Percentiles rank a stretch among this genome's conserved stretches.
Conservation (phyloP, 2,329 filamentous ascomycete species). For the Helminthosporium solani region DNA sequence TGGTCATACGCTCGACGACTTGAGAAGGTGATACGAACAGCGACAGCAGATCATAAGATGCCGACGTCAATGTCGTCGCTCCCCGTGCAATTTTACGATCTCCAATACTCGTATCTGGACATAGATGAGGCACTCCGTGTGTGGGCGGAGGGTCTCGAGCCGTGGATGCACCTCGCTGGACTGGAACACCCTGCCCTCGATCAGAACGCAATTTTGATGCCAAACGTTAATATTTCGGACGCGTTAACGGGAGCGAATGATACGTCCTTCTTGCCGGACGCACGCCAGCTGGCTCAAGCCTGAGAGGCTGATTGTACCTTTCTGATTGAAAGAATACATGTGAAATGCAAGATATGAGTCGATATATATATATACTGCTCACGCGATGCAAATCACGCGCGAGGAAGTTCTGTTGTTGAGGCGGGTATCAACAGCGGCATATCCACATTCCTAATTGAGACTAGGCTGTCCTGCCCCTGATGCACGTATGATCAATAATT, state of each 20-base stretch:
- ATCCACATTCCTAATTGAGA: conserved; percentile 7
- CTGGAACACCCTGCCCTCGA: conserved; percentile 14
- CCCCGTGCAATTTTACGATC: conserved; percentile 28
- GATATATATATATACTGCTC: background rate
- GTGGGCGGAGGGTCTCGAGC: conserved; percentile 22
- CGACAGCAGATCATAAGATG: conserved; percentile 25
- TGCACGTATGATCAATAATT: background rate
- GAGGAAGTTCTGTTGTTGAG: background rate
- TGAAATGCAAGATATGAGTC: background rate
- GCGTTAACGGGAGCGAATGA: conserved; percentile 1
- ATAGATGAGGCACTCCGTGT: conserved; percentile 25
- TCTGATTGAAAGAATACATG: background rate
- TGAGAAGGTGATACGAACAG: conserved; percentile 27
- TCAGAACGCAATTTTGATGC: conserved; percentile 10
- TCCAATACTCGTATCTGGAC: conserved; percentile 28
- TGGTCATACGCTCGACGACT: conserved; percentile 24
- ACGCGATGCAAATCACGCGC: background rate
- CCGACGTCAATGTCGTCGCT: conserved; percentile 20
- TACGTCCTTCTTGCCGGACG: conserved; percentile 3
- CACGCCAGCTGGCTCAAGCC: conserved; percentile 3
- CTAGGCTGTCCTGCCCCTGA: conserved; percentile 1
- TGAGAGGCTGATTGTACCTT: background rate
- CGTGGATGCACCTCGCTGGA: conserved; percentile 18
- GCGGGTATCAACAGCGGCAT: background rate
- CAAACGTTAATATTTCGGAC: conserved; percentile 5